Evolutionary conservation across 257 asterid species (phyloP), one percentile per base, ranked within the genome.

Genomic region (Marsdenia floribunda): DNA sequence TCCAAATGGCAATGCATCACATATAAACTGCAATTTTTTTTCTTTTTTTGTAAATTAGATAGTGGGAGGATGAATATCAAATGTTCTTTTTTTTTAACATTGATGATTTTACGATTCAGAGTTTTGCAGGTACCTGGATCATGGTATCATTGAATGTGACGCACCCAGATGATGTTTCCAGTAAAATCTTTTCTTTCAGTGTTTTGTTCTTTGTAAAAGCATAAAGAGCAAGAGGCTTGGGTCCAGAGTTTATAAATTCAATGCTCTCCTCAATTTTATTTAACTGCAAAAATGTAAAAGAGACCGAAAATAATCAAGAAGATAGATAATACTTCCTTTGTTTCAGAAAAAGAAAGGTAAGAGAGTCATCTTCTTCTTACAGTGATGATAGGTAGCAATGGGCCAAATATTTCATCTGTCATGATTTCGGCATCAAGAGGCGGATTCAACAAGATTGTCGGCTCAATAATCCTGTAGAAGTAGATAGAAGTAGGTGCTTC

Each of bases 361-460:
- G 33, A 29, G 24, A 78, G 52, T 24, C 52, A 42, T 55, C 49
- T 63, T 59, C 70, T 70, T 77, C 77, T 87, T 87, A 91, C 98
- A 8, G 97, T 93, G 58, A 91, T 85, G 76, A 93, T 87, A 37
- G 97, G 97, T 65, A 94, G 97, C 86, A 94, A 79, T n/a, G 97
- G 97, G 37, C 98, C 97, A 33, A 94, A 94, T 75, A 94, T 90
- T 81, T 94, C 98, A 72, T 94, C 97, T 1, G 86, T 86, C 98
- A 94, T 91, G 77, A 94, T 82, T 60, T 72, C 85, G 61, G 97
- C 73, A 77, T 94, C 93, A n/a, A 85, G 83, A 14, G 98, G 98
- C 74, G 97, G 97, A 87, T 94, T 87, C 83, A 94, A 72, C 81
- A 94, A 83, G 78, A 94, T 89, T 7, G 98, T 94, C 40, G 98